phyloP scores from a whole-genome alignment of 225 moss, liverwort and hornwort species.

The Sphagnum contortum region DNA sequence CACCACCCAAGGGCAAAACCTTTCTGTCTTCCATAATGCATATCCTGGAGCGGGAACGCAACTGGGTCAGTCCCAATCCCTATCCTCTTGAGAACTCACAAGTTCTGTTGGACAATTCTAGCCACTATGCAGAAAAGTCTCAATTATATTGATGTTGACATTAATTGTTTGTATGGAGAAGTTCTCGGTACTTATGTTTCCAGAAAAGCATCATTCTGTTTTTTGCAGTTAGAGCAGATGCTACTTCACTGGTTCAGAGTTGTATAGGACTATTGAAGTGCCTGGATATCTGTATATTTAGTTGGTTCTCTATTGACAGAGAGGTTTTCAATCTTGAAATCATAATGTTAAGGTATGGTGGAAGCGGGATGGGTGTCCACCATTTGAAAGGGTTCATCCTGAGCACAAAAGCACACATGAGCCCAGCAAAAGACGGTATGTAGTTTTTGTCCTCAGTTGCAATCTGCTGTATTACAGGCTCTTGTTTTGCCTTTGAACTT shows the following conservation, averaged over 20 bases:
- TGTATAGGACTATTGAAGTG: no score
- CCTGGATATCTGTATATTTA: no score
- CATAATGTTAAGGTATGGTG: slow-evolving; percentile 52
- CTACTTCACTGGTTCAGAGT: no score
- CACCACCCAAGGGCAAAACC: slow-evolving; percentile 87
- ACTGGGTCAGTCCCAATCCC: slow-evolving; percentile 51
- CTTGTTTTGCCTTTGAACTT: not conserved
- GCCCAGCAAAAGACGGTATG: slow-evolving; percentile 30
- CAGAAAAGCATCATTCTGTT: no score
- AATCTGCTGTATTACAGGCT: not conserved
- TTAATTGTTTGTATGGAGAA: no score
- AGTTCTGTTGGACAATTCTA: not conserved
- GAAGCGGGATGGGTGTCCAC: slow-evolving; percentile 97
- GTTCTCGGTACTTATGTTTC: no score
- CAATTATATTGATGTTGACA: no score
- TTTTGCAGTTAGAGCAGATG: no score
- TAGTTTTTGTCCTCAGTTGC: slow-evolving; percentile 1
- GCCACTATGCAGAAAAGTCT: no score
- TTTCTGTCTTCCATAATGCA: slow-evolving; percentile 88
- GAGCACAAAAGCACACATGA: slow-evolving; percentile 30
- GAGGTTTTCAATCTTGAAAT: no score
- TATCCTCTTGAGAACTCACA: not conserved
- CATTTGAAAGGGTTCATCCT: slow-evolving; percentile 64
- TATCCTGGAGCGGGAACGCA: slow-evolving; percentile 88
- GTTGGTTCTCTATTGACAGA: no score